Percentiles rank a stretch among this genome's conserved stretches.
Evolutionary conservation across 164 flowering plant genomes (phyloP).

Genomic region (Pachysandra terminalis): DNA sequence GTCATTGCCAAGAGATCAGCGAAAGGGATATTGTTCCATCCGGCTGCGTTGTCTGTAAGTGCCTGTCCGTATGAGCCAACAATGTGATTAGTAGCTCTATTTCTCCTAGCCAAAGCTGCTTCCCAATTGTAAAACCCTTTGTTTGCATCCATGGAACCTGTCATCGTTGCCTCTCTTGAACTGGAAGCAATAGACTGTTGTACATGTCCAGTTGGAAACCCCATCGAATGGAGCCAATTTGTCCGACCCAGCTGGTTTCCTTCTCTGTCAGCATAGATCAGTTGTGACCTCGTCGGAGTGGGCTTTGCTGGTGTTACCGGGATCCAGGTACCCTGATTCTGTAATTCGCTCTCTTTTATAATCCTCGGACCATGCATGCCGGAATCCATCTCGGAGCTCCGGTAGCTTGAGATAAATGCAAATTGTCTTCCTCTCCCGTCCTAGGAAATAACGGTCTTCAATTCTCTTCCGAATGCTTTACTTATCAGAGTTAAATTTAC

Average conservation of each 20-base stretch:
- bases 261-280: background rate
- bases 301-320: conserved; percentile 21
- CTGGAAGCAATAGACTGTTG: conserved; percentile 1
- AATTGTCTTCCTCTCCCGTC: background rate
- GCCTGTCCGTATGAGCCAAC: background rate
- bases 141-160: background rate
- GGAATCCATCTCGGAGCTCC: conserved; percentile 16
- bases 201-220: background rate
- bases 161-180: conserved; percentile 5
- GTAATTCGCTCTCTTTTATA: background rate
- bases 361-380: conserved; percentile 4
- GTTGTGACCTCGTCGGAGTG: conserved; percentile 10
- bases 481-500: background rate
- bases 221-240: background rate
- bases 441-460: no score
- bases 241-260: conserved; percentile 8
- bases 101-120: conserved; percentile 7
- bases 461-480: background rate
- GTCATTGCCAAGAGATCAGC: conserved; percentile 5
- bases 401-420: conserved; percentile 3
- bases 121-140: conserved; percentile 11
- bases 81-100: background rate
- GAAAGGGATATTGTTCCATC: conserved; percentile 9
- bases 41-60: background rate
- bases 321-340: conserved; percentile 14